A percentile compares a stretch with the other conserved stretches of the same genome.
phyloP scores from a whole-genome alignment of 2,329 filamentous ascomycete genomes.

The Aspergillus glaucus region DNA sequence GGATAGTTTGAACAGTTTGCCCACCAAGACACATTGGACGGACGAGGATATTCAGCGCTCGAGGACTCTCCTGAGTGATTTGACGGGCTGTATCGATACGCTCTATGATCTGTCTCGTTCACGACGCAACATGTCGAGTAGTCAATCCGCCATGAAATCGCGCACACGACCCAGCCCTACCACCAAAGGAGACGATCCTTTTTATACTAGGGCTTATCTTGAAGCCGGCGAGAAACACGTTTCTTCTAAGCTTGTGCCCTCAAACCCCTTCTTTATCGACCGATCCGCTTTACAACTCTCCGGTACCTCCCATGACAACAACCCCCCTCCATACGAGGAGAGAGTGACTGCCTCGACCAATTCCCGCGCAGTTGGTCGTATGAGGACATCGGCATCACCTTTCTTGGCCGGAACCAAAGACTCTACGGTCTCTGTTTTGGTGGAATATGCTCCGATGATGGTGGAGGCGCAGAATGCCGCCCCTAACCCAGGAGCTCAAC shows the following conservation, averaged over 20 bases:
- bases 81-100: conserved; percentile 58
- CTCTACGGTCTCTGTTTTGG: conserved; percentile 33
- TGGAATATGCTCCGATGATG: conserved; percentile 39
- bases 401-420: conserved; percentile 27
- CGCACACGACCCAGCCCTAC: conserved; percentile 15
- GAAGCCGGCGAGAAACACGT: conserved; percentile 3
- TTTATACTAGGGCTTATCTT: neutral
- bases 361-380: conserved; percentile 35
- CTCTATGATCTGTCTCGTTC: conserved; percentile 58
- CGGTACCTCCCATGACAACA: conserved; percentile 33
- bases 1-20: conserved; percentile 24
- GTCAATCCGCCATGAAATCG: conserved; percentile 10
- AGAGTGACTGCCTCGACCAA: conserved; percentile 37
- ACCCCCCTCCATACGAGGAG: conserved; percentile 36
- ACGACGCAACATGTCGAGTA: conserved; percentile 35
- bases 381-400: conserved; percentile 34
- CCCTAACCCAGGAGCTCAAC: conserved; percentile 20
- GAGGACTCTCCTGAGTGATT: conserved; percentile 52
- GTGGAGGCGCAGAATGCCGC: conserved; percentile 27
- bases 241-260: conserved; percentile 17
- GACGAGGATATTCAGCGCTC: conserved; percentile 50
- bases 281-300: conserved; percentile 35
- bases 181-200: conserved; percentile 16
- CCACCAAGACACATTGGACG: conserved; percentile 40
- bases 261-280: conserved; percentile 33